Evolutionary conservation across 1,139 yeast genomes (phyloP).

Genomic region (Blastobotrys ciferrii): DNA sequence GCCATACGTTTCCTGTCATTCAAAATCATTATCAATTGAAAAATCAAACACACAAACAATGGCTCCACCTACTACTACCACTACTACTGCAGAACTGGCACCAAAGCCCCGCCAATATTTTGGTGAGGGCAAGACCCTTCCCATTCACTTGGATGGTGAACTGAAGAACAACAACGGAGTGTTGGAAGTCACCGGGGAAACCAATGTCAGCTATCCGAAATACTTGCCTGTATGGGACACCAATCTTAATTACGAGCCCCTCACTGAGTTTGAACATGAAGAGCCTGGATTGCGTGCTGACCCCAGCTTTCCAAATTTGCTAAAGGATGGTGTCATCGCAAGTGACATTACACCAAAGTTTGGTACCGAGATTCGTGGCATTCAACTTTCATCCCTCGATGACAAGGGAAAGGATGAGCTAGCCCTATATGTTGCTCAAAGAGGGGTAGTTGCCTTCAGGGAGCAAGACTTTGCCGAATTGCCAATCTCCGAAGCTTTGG

Average conservation of each 20-base stretch:
- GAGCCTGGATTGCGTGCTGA: conserved; percentile 41
- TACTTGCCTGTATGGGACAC: conserved; percentile 11
- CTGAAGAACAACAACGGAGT: conserved; percentile 5
- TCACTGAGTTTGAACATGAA: conserved; percentile 36
- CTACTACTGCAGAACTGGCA: background rate
- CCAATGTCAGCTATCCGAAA: conserved; percentile 9
- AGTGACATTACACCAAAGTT: conserved; percentile 52
- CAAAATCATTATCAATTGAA: background rate
- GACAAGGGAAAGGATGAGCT: conserved; percentile 59
- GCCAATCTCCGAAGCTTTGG: conserved; percentile 49
- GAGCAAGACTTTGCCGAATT: conserved; percentile 60
- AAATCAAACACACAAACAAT: background rate
- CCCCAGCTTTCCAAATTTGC: conserved; percentile 27
- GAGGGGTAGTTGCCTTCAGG: conserved; percentile 66
- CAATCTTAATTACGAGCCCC: conserved; percentile 37
- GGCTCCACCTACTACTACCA: background rate
- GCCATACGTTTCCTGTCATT: no score
- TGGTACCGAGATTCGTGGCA: conserved; percentile 58
- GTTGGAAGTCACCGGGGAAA: conserved; percentile 4
- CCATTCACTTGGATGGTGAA: conserved; percentile 4
- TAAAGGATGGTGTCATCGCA: conserved; percentile 19
- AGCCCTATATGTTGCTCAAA: conserved; percentile 60
- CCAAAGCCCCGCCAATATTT: background rate
- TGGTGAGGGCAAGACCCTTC: conserved; percentile 7
- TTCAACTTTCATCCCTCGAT: conserved; percentile 54